Base-by-base conservation (phyloP, 805 yeast genomes). In the Zygoascus biomembranicola region DNA sequence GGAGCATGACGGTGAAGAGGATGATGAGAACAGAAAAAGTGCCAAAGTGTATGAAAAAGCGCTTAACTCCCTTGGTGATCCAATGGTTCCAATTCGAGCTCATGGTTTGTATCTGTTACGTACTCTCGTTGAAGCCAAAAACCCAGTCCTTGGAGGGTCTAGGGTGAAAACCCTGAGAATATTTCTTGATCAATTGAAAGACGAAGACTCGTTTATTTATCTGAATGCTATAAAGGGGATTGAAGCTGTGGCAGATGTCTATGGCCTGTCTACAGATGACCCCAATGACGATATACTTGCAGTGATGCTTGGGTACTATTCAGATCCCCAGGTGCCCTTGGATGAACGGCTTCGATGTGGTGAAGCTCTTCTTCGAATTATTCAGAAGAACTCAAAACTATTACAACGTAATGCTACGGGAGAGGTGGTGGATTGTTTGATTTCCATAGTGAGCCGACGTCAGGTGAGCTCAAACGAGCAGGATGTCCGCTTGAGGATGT, bases 191-290 rank as follows among this genome's bases (percentile, higher is more conserved):
- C 87, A 85, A 59, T 68, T 94, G 44, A 76, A 77, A 47, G 95
- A 89, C 59, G 75, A 80, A 0, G 99, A 92, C 55, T 96, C 99
- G 0, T 92, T 82, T 66, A 80, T 94, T 14, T 94, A 88, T 64
- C 66, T 94, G 52, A 92, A 88, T 63, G 85, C 85, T 0, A 87
- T 94, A 57, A 88, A 86, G 62, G 90, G 94, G 0, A 68, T 94
- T 26, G 84, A 81, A 45, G 73, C 77, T 14, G 66, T 90, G 42
- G 66, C 85, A n/a, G 79, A 71, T 39, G 63, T 65, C 53, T 75
- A 76, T 52, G 71, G 72, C 23, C 8, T 47, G 18, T 13, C 18
- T 11, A 18, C 28, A 11, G 26, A 42, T 4, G 20, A 42, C 13
- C 26, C 44, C 20, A 52, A 58, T 0, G 63, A 63, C 0, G 50